These are phyloP conservation scores for Rhynchosporium agropyri DNA, from an alignment of 2,329 filamentous ascomycete genomes.

Conservation along the genomic window DNA sequence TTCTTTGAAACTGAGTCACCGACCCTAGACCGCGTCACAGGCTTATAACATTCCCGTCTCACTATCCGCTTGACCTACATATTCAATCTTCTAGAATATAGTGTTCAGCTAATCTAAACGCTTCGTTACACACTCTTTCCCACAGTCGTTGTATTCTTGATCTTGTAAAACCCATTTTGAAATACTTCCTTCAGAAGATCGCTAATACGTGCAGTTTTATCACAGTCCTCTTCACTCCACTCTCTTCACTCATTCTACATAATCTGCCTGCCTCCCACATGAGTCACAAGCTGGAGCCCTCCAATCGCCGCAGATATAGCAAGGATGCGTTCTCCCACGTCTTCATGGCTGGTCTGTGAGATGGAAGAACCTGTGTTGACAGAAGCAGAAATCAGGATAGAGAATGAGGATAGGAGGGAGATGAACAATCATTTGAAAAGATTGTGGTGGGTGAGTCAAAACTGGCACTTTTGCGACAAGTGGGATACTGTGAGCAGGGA, in stretches of 20 bases:
- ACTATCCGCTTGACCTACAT: neutral
- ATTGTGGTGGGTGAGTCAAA: neutral
- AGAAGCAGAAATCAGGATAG: no score
- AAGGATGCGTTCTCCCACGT: neutral
- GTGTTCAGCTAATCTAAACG: neutral
- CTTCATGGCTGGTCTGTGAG: no score
- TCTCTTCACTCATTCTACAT: neutral
- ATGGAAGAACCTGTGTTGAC: no score
- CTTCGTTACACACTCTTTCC: conserved; percentile 5
- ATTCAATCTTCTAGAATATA: neutral
- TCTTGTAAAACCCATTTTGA: neutral
- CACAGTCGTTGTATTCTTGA: neutral
- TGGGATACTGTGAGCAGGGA: neutral
- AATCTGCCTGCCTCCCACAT: neutral
- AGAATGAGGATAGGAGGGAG: no score
- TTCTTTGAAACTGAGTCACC: neutral
- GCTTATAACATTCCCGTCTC: neutral
- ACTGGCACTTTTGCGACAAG: neutral
- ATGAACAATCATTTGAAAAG: neutral
- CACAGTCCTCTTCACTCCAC: conserved; percentile 11
- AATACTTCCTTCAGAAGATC: neutral
- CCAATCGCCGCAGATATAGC: neutral
- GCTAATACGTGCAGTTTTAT: neutral
- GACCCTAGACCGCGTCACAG: neutral
- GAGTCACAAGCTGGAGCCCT: neutral